Evolutionary conservation across 164 flowering plant species (phyloP), one percentile per base, ranked within the genome.

Genomic region (Vitis rupestris): DNA sequence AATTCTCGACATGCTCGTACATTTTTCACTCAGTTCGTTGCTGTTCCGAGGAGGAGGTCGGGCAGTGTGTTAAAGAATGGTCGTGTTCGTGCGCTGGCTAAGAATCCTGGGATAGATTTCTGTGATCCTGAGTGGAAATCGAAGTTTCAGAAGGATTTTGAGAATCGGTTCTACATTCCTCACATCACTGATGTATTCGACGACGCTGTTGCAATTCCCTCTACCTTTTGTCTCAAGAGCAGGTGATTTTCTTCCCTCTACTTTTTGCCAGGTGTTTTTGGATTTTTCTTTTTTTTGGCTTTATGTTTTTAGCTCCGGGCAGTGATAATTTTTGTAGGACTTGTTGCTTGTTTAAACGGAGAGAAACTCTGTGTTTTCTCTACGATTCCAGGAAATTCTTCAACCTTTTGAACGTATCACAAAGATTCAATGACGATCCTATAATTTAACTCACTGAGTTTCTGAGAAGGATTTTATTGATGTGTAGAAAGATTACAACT

Each of bases 151-250:
- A 61, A 60, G 10, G 91, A 92, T 59, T 94, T 90, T 72, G 94
- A 87, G 70, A 51, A 17, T n/a, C 83, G 96, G 55, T 91, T 94
- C 68, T 64, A 65, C 49, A 67, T 91, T 64, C 97, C 96, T 64
- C 98, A 94, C 68, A 56, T 94, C 70, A 85, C 87, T 15, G 97
- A 91, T 69, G 59, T 83, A 48, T 82, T 85, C 59, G 72, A 70
- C 2, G 88, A 85, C 29, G 78, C 81, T 27, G 70, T 54, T 61
- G 74, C 94, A 0, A 79, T 85, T 67, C 98, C 93, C 14, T 91
- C 98, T 16, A 90, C 97, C 15, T 94, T 90, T 66, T 90, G 97
- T 61, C 97, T 90, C 76, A 82, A 65, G 61, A 80, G 76, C 78
- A 80, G 80, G 82, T 79, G 47, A 29, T 29, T 59, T 2, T 12